Base-by-base conservation (phyloP, 2,329 filamentous ascomycete species). In the Colletotrichum sp. region DNA sequence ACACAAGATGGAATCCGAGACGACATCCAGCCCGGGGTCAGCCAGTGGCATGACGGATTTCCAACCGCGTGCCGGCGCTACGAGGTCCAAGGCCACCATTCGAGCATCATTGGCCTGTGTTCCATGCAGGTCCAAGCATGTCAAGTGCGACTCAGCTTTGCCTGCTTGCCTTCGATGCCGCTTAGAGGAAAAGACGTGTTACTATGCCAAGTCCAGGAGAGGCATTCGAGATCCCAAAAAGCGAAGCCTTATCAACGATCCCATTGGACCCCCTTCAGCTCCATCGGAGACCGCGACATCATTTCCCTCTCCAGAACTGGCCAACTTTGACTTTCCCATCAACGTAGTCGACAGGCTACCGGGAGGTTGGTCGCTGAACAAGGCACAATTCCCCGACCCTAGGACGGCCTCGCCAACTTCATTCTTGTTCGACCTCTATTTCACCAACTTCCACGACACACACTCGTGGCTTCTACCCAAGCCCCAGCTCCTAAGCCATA, bases 51-150 rank as follows among this genome's bases (percentile, higher is more conserved):
- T 24, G 8, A 34, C 64, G 12, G 74, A 76, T 43, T 43, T 59
- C 24, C 65, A 65, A 32, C 59, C 63, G 48, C 74, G 74, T 56
- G 74, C 74, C 21, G 74, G 74, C 3, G 74, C 74, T 8, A 70
- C 65, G 4, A 76, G 79, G 28, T 81, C 82, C 34, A 83, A 83
- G 67, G 79, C 81, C 16, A 81, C 79, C 43, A 87, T 90, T 69
- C 84, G 85, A 68, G 84, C 85, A 28, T 86, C 85, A 13, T 78
- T 86, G 38, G 85, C 84, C 64, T 86, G 84, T 62, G 81, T 88
- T 82, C 90, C 91, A 78, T 90, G 88, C 72, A 85, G 84, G 28
- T 82, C 83, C 74, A 90, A 86, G 79, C 89, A 91, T 65, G 90
- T 73, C 61, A 78, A 71, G 78, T 78, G 52, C 77, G 52, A 73